phyloP scores from a whole-genome alignment of 768 basidiomycete genomes.

The Termitomyces sp. region DNA sequence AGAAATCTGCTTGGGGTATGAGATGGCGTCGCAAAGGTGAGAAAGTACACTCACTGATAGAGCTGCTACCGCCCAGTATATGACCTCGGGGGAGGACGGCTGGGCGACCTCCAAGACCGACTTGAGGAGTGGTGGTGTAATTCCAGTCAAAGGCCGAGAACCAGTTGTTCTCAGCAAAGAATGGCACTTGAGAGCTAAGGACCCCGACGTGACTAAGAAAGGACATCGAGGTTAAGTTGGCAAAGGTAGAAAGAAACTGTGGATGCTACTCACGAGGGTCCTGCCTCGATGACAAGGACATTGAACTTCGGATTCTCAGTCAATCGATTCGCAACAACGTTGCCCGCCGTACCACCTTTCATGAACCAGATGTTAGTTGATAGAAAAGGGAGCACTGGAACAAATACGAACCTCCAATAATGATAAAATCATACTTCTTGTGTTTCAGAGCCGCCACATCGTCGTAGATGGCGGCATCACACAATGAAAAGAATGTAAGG shows the following conservation, averaged over 20 bases:
- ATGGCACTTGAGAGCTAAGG: constrained; percentile 15
- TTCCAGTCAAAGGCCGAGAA: constrained; percentile 31
- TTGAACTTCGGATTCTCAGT: constrained; percentile 15
- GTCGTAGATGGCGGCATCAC: constrained; percentile 13
- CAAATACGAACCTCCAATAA: constrained; percentile 21
- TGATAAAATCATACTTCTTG: constrained; percentile 22
- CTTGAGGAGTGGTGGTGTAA: constrained; percentile 33
- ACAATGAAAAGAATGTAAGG: constrained; percentile 1
- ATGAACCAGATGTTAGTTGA: not conserved
- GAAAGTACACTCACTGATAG: constrained; percentile 25
- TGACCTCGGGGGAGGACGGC: constrained; percentile 28
- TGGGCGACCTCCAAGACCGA: constrained; percentile 24
- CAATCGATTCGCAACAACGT: constrained; percentile 20
- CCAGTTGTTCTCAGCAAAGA: constrained; percentile 14
- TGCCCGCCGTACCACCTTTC: constrained; percentile 23
- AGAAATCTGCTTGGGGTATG: constrained; percentile 13
- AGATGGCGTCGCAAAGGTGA: not conserved
- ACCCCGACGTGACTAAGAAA: constrained; percentile 19
- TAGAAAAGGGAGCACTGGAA: not conserved
- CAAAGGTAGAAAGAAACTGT: not conserved
- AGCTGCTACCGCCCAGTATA: constrained; percentile 31
- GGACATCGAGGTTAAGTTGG: not conserved
- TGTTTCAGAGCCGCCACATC: constrained; percentile 12
- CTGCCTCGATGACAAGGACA: constrained; percentile 21
- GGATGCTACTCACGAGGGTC: constrained; percentile 15